Evolutionary conservation across 192 early-diverging fungal species (phyloP).

Genomic region (Spizellomyces sp.): DNA sequence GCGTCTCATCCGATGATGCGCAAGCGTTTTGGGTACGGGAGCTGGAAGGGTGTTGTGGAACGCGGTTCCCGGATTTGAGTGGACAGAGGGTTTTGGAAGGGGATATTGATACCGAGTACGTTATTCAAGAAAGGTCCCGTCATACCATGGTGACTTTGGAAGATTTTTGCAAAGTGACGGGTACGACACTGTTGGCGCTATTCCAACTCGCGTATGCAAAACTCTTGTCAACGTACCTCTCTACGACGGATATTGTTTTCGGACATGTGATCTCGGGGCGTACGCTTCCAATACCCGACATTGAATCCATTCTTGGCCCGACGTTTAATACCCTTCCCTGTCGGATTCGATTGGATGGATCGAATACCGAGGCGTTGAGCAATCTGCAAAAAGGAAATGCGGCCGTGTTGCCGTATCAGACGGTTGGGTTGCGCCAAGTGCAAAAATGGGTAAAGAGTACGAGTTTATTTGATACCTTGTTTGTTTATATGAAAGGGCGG

Average conservation of each 20-base stretch:
- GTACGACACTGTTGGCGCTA: not conserved
- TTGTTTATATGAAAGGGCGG: conserved; percentile 5
- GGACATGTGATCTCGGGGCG: conserved; percentile 21
- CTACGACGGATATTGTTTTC: conserved; percentile 8
- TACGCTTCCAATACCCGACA: not conserved
- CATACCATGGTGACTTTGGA: not conserved
- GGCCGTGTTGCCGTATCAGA: conserved; percentile 5
- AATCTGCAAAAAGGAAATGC: not conserved
- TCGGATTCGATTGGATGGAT: not conserved
- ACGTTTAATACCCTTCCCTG: conserved; percentile 24
- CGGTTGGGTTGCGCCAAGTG: not conserved
- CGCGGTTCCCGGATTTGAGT: conserved; percentile 4
- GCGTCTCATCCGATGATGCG: not conserved
- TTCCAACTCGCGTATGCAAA: conserved; percentile 25
- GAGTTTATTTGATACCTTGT: conserved; percentile 19
- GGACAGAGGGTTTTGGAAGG: not conserved
- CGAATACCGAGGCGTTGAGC: conserved; percentile 2
- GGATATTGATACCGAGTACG: not conserved
- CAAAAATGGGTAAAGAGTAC: not conserved
- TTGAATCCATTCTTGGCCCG: conserved; percentile 13
- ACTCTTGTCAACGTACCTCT: conserved; percentile 6
- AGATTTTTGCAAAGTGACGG: not conserved
- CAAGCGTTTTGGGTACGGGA: not conserved
- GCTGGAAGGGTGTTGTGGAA: not conserved
- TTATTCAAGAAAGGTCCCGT: not conserved